Percentiles rank a stretch among this genome's conserved stretches.
These are phyloP conservation scores for Ceratobasidium sp. DNA, from an alignment of 1,284 basidiomycete genomes.

Conservation along the genomic window DNA sequence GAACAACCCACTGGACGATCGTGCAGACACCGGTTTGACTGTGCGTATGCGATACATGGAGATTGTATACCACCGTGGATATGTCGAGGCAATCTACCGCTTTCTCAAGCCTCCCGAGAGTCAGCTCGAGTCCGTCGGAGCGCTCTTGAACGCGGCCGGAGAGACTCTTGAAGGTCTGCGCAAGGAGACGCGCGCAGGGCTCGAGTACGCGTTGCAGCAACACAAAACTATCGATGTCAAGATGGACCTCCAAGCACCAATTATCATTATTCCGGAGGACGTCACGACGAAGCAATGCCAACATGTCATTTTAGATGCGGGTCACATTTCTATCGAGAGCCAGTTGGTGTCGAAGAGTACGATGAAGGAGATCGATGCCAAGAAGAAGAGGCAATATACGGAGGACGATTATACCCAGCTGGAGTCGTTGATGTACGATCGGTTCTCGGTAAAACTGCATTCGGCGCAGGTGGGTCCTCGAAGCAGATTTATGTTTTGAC, in stretches of 20 bases:
- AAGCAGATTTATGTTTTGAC: conserved; percentile 36
- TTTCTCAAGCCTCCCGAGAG: conserved; percentile 97
- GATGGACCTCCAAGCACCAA: conserved; percentile 96
- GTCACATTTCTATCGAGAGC: conserved; percentile 95
- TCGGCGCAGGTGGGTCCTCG: conserved; percentile 82
- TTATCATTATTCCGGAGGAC: conserved; percentile 97
- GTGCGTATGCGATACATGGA: conserved; percentile 97
- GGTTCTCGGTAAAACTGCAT: conserved; percentile 86
- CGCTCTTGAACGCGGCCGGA: conserved; percentile 89
- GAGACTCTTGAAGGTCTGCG: conserved; percentile 95
- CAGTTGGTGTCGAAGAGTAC: conserved; percentile 89
- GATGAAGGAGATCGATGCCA: conserved; percentile 84
- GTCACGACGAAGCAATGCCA: conserved; percentile 84
- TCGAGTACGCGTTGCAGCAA: conserved; percentile 92
- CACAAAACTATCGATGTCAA: conserved; percentile 97
- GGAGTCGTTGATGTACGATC: conserved; percentile 98
- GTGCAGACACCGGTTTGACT: conserved; percentile 92
- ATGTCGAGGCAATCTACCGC: conserved; percentile 91
- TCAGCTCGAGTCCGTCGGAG: conserved; percentile 96
- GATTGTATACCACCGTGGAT: conserved; percentile 96
- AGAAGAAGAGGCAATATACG: conserved; percentile 88
- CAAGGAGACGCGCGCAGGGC: conserved; percentile 94
- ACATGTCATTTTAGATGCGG: conserved; percentile 95
- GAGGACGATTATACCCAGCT: conserved; percentile 91
- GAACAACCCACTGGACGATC: conserved; percentile 91